Evolutionary conservation across 2,329 filamentous ascomycete genomes (phyloP), one percentile per base, ranked within the genome.

Genomic region (Elsinoe fawcettii): DNA sequence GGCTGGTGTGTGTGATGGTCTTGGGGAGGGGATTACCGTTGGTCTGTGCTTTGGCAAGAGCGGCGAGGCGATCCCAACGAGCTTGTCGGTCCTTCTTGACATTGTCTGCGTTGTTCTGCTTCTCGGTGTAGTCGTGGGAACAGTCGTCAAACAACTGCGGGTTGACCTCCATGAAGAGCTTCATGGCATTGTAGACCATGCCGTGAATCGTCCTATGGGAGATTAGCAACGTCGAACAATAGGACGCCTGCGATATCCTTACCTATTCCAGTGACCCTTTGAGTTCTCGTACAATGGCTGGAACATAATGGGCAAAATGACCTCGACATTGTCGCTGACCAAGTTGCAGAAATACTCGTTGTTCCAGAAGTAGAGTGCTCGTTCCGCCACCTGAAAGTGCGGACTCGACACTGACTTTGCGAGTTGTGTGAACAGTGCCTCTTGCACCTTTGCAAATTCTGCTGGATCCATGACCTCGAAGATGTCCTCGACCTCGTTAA

Each of bases 171-270:
- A 99, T 99, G 73, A 99, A 99, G 36, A 99, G 82, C 72, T 99
- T 99, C 93, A 99, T 97, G 58, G 93, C 93, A 67, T 97, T 99
- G 73, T 97, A 97, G 9, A 99, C 93, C 92, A 99, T 97, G 70
- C 93, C 93, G 69, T 99, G 93, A 64, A 99, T 99, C 6, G 93
- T 99, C 67, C 93, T 97, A 63, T 56, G 7, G 8, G 16, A 3
- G 16, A 43, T 62, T 56, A 60, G 63, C 30, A 22, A 7, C 30
- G 22, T 6, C 34, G 22, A 39, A 32, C 25, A 30, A 36, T 16
- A 20, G 39, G 14, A 7, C 5, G n/a, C n/a, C 12, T 36, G 4
- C 23, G 5, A 12, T 27, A 27, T 55, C 51, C 82, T 67, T 80
- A 96, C 92, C 92, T 83, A 70, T 99, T 99, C 93, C 93, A 99